Conservation (phyloP, 1,284 basidiomycete genomes). For the Violaceomyces palustris region DNA sequence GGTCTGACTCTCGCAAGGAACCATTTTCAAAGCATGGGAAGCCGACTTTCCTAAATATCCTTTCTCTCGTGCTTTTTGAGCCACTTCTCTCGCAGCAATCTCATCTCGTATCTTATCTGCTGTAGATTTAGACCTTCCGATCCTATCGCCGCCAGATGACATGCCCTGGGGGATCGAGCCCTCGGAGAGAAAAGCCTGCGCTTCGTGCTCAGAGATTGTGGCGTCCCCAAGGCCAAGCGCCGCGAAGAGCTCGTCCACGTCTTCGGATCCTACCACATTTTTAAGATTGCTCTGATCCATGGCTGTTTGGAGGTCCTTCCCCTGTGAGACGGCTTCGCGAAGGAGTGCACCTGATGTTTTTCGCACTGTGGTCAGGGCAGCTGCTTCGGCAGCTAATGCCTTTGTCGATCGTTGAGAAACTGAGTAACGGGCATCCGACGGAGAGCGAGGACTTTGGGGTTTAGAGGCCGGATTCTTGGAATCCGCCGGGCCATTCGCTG, state of each 20-base stretch:
- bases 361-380: slow-evolving; percentile 26
- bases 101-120: slow-evolving; percentile 38
- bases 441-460: slow-evolving; percentile 7
- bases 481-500: slow-evolving; percentile 1
- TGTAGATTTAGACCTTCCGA: slow-evolving; percentile 14
- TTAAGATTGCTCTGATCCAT: slow-evolving; percentile 26
- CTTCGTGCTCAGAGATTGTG: slow-evolving; percentile 40
- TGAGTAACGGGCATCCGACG: slow-evolving; percentile 24
- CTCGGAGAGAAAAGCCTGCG: slow-evolving; percentile 39
- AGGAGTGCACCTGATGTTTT: slow-evolving; percentile 26
- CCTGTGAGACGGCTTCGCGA: slow-evolving; percentile 26
- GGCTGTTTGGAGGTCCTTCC: slow-evolving; percentile 27
- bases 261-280: slow-evolving; percentile 27
- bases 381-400: slow-evolving; percentile 39
- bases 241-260: slow-evolving; percentile 44
- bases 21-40: too few relatives aligned
- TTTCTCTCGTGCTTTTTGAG: slow-evolving; percentile 19
- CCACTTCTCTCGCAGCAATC: slow-evolving; percentile 27
- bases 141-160: slow-evolving; percentile 19
- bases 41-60: slow-evolving; percentile 11
- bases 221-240: slow-evolving; percentile 41
- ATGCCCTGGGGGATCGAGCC: slow-evolving; percentile 38
- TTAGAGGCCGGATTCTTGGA: slow-evolving; percentile 2
- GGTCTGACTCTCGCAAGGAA: too few relatives aligned
- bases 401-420: slow-evolving; percentile 22